Evolutionary conservation across 257 asterid species (phyloP), one percentile per base, ranked within the genome.

Genomic region (Jacaranda mimosifolia): DNA sequence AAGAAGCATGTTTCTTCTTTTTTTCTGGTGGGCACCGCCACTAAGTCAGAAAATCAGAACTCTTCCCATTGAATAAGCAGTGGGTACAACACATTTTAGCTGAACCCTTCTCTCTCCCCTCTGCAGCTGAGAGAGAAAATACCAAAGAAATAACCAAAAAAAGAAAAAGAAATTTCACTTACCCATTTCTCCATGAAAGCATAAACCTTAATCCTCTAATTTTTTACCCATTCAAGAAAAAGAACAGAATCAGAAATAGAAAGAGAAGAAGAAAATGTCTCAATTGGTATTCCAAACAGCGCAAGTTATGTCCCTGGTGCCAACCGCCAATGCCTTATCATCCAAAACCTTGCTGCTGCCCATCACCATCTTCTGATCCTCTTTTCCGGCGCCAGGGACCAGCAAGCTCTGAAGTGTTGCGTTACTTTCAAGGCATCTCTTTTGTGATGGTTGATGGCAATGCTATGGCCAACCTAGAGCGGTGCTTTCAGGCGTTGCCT

Each of bases 401-500:
- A 74, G 21, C 0, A 82, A 83, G 79, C 63, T 60, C 36, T 80
- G 49, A 91, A 79, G 82, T 45, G 67, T 78, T 45, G 42, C 66
- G 40, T 74, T 5, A 63, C 72, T 3, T 70, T 88, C 21, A 91
- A 80, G 80, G 94, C 94, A 4, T 88, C 94, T 84, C 93, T 35
- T 64, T 91, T 3, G 78, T 93, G 74, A 80, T 81, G 19, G 87
- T 79, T 62, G 93, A 82, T 53, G 89, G 83, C 15, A 92, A 88
- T 43, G 72, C 92, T 19, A 56, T 80, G 55, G 83, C 90, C n/a
- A 43, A 36, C 51, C 79, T 95, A 75, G 99, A 95, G 74, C 85
- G 97, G 40, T 95, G 99, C 81, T 90, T 91, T 64, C 88, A 65
- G 86, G 82, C 77, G 39, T 74, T 91, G 9, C 91, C 92, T 19